These are phyloP conservation scores for Austroboletus festivus DNA, from an alignment of 768 basidiomycete genomes.

Conservation along the genomic window DNA sequence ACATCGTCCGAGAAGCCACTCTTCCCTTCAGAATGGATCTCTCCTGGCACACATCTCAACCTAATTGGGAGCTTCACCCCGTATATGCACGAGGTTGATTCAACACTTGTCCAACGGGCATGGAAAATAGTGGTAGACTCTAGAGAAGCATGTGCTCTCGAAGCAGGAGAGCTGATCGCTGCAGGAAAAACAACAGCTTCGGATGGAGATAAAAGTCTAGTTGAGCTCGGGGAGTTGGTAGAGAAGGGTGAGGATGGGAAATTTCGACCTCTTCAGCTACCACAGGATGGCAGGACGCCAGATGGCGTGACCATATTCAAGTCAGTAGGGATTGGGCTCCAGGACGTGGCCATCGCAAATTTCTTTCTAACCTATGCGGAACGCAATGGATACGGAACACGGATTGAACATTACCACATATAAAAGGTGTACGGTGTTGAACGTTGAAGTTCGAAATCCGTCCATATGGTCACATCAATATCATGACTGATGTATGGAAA, in stretches of 20 bases:
- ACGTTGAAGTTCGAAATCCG: not conserved
- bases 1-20: constrained; percentile 54
- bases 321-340: constrained; percentile 83
- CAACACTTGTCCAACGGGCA: constrained; percentile 52
- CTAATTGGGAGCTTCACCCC: constrained; percentile 83
- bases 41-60: constrained; percentile 63
- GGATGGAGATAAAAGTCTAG: constrained; percentile 36
- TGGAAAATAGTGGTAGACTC: constrained; percentile 71
- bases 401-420: constrained; percentile 44
- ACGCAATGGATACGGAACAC: constrained; percentile 48
- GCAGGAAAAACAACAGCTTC: constrained; percentile 38
- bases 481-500: not conserved
- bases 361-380: constrained; percentile 65
- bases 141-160: constrained; percentile 58
- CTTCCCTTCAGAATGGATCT: constrained; percentile 54
- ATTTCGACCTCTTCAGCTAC: constrained; percentile 10
- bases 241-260: constrained; percentile 5
- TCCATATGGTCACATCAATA: not conserved
- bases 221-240: constrained; percentile 71
- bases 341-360: constrained; percentile 79
- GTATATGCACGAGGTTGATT: constrained; percentile 74
- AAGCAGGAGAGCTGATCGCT: constrained; percentile 81
- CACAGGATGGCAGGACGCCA: constrained; percentile 11
- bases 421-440: constrained; percentile 2
- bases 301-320: constrained; percentile 79